A percentile compares a stretch with the other conserved stretches of the same genome.
These are phyloP conservation scores for Xylariales sp. DNA, from an alignment of 2,329 filamentous ascomycete species.

Conservation along the genomic window DNA sequence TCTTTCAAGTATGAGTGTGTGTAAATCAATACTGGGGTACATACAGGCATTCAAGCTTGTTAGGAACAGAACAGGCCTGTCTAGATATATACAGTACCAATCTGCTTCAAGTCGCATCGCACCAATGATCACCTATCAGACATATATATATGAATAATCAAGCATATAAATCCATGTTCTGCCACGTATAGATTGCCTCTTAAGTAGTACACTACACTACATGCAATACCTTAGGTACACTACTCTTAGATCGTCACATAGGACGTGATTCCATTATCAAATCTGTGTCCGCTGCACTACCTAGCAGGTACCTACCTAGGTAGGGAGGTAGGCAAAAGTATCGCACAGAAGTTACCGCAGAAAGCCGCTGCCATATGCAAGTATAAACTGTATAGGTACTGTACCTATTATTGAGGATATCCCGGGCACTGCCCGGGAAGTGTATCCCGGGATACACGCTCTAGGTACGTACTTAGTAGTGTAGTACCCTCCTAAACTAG, in stretches of 20 bases:
- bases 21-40: conserved; percentile 24
- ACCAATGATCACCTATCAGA: not conserved
- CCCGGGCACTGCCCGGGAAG: not conserved
- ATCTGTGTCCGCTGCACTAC: not conserved
- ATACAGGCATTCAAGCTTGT: conserved; percentile 13
- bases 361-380: not conserved
- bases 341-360: not conserved
- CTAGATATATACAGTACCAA: conserved; percentile 1
- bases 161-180: not conserved
- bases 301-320: too few relatives aligned
- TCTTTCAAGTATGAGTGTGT: conserved; percentile 16
- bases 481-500: too few relatives aligned
- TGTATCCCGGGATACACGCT: conserved; percentile 1
- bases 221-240: too few relatives aligned
- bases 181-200: not conserved
- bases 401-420: not conserved
- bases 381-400: not conserved
- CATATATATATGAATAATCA: not conserved
- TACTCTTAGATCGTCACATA: not conserved
- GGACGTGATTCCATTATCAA: not conserved
- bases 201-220: too few relatives aligned
- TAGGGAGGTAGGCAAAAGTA: not conserved
- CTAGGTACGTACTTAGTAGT: not conserved
- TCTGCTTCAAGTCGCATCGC: conserved; percentile 3
- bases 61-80: not conserved